Conservation (phyloP, 164 flowering plant genomes). For the Berberis vulgaris region DNA sequence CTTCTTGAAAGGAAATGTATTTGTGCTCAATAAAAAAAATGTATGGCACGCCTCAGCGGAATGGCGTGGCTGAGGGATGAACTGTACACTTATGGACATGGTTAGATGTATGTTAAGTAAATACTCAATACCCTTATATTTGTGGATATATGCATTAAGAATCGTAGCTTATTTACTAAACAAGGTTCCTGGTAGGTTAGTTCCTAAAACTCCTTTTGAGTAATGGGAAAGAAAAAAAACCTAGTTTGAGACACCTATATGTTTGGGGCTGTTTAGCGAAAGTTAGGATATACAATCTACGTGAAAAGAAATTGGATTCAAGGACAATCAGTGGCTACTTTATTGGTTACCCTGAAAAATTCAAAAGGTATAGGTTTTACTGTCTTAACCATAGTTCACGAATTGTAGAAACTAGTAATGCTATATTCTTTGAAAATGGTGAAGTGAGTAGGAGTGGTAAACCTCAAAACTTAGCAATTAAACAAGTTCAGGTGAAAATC, state of each 20-base stretch:
- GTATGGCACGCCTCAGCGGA: background rate
- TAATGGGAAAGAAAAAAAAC: background rate
- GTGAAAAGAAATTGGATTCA: background rate
- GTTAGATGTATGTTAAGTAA: conserved; percentile 3
- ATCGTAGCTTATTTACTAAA: background rate
- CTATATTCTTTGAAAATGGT: background rate
- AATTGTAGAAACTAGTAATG: background rate
- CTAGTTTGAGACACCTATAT: background rate
- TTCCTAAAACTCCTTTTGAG: conserved; percentile 1
- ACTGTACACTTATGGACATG: background rate
- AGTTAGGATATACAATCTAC: background rate
- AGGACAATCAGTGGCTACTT: background rate
- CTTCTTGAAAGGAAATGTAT: background rate
- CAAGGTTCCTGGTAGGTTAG: background rate
- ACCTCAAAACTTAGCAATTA: background rate
- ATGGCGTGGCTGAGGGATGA: too few species aligned
- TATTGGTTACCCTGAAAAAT: background rate
- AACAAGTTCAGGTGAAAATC: background rate
- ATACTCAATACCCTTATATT: background rate
- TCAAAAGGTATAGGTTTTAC: too few species aligned
- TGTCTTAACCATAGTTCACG: background rate
- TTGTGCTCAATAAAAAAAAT: conserved; percentile 4
- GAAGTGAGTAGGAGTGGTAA: background rate
- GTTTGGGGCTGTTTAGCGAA: too few species aligned
- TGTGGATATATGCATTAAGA: background rate